phyloP scores from a whole-genome alignment of 441 rosid genomes.

The Pelargonium australe region DNA sequence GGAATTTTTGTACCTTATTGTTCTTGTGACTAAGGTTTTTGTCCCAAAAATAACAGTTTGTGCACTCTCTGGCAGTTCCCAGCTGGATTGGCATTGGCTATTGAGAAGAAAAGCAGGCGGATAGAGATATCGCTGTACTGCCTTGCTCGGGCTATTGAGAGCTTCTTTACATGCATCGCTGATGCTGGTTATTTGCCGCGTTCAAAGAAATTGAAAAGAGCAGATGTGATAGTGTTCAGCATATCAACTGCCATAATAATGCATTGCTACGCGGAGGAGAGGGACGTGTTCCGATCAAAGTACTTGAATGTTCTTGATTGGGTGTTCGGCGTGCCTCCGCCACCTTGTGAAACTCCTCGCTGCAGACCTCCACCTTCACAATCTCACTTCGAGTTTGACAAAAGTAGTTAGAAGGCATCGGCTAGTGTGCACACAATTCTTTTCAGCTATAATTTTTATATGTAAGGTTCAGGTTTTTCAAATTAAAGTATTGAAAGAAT shows the following conservation, averaged over 20 bases:
- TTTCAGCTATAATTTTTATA: too few relatives aligned
- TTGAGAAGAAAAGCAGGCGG: constrained; percentile 92
- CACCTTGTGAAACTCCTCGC: constrained; percentile 46
- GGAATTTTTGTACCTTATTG: too few relatives aligned
- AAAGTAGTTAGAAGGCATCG: too few relatives aligned
- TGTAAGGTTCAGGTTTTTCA: too few relatives aligned
- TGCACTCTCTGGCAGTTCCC: constrained; percentile 51
- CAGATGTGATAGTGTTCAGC: constrained; percentile 81
- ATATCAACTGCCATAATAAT: constrained; percentile 79
- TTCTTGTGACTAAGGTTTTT: too few relatives aligned
- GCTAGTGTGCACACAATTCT: too few relatives aligned
- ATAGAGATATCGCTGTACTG: constrained; percentile 90
- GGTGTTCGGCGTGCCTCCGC: constrained; percentile 82
- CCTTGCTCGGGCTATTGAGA: constrained; percentile 81
- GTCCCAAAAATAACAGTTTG: background rate
- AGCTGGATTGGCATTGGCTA: constrained; percentile 71
- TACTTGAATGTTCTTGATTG: constrained; percentile 88
- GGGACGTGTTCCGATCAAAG: constrained; percentile 87
- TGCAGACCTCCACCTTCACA: constrained; percentile 17
- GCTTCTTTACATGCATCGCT: constrained; percentile 69
- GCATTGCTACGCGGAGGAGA: constrained; percentile 86
- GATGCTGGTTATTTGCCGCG: constrained; percentile 60
- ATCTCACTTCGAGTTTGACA: too few relatives aligned
- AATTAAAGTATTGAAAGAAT: too few relatives aligned
- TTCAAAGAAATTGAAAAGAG: constrained; percentile 55